phyloP scores from a whole-genome alignment of 202 grass and related monocot species.

The Zoysia matrella region DNA sequence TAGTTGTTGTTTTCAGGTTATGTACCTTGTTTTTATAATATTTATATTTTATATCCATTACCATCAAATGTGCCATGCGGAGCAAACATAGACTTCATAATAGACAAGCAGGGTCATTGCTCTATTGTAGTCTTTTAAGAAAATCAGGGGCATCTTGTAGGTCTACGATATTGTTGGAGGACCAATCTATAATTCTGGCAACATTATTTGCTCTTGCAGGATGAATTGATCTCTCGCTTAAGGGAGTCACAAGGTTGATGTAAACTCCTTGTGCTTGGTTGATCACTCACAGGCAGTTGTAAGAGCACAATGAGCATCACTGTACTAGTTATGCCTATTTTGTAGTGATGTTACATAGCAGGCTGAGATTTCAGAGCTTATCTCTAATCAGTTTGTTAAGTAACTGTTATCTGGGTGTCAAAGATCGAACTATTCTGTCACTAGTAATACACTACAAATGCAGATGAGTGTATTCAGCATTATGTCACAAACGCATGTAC shows the following conservation, averaged over 20 bases:
- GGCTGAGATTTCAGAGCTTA: no score
- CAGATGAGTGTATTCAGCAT: no score
- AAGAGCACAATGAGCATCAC: constrained; percentile 11
- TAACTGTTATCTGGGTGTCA: no score
- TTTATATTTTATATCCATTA: background rate
- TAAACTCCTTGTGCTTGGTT: background rate
- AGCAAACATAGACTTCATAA: background rate
- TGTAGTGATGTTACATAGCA: no score
- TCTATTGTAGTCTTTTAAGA: constrained; percentile 13
- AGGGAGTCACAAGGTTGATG: no score
- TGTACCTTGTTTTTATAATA: background rate
- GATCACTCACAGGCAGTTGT: background rate
- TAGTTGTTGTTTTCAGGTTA: no score
- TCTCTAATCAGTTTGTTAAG: no score
- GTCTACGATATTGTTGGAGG: background rate
- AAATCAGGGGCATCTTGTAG: background rate
- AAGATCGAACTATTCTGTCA: no score
- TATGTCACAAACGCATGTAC: no score
- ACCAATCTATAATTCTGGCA: background rate
- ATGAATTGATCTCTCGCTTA: constrained; percentile 66
- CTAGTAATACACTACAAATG: no score
- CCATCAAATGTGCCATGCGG: background rate
- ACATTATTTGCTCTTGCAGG: constrained; percentile 47
- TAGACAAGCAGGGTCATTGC: background rate
- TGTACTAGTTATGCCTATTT: background rate